Conservation (phyloP, 768 basidiomycete species). For the Mycena pura region DNA sequence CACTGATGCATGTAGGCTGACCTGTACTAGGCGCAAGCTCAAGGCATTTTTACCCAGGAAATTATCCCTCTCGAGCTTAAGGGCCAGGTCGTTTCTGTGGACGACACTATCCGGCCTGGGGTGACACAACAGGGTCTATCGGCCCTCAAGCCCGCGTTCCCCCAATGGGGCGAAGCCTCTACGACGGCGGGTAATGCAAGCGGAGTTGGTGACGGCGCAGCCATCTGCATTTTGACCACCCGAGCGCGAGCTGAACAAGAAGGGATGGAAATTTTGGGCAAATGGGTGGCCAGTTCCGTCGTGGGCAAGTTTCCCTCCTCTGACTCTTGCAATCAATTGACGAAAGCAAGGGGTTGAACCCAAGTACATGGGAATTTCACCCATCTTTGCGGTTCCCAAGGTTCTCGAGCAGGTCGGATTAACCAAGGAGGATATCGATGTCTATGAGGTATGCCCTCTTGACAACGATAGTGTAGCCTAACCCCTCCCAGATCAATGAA, state of each 20-base stretch:
- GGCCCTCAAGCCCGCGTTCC: constrained; percentile 87
- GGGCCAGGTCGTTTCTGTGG: constrained; percentile 69
- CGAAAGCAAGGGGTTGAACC: constrained; percentile 69
- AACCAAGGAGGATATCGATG: constrained; percentile 73
- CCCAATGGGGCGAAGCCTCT: constrained; percentile 71
- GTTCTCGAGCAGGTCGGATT: constrained; percentile 67
- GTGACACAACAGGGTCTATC: constrained; percentile 80
- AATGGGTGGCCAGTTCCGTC: constrained; percentile 80
- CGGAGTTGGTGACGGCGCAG: constrained; percentile 93
- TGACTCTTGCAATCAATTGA: neutral
- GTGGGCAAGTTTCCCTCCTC: constrained; percentile 58
- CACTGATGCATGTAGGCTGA: neutral
- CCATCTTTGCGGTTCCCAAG: constrained; percentile 75
- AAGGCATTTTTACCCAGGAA: constrained; percentile 83
- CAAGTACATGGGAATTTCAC: constrained; percentile 79
- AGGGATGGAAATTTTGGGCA: constrained; percentile 81
- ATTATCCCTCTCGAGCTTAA: constrained; percentile 86
- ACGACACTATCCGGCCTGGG: constrained; percentile 89
- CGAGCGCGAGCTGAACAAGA: constrained; percentile 77
- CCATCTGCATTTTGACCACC: constrained; percentile 82
- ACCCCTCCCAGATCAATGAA: constrained; percentile 71
- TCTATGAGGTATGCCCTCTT: constrained; percentile 66
- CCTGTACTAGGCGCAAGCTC: constrained; percentile 31
- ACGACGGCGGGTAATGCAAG: constrained; percentile 89
- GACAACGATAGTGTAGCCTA: neutral